phyloP scores from a whole-genome alignment of 306 rosid genomes.

The Corylus heterophylla region DNA sequence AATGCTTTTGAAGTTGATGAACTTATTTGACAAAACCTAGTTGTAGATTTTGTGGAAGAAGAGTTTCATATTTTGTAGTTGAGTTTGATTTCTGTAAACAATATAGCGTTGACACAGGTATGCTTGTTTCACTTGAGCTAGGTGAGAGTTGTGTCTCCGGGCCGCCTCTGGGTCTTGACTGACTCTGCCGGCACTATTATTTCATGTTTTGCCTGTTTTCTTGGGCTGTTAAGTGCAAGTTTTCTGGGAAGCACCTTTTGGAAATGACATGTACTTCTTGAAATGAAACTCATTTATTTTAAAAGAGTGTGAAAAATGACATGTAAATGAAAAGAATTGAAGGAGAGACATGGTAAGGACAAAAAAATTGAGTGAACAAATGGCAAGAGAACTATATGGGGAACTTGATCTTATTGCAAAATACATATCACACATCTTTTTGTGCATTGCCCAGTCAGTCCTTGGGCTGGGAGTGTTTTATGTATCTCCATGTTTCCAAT shows the following conservation, averaged over 20 bases:
- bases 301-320: background rate
- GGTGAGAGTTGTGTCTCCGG: background rate
- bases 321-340: background rate
- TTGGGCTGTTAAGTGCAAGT: background rate
- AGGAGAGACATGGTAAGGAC: background rate
- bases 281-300: background rate
- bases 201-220: background rate
- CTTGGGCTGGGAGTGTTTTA: background rate
- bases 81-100: background rate
- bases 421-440: background rate
- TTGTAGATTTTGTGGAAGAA: background rate
- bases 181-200: background rate
- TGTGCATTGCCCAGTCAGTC: background rate
- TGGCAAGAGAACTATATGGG: background rate
- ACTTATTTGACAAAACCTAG: background rate
- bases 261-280: background rate
- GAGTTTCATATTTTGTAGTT: background rate
- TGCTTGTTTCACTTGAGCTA: background rate
- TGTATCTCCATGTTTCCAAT: background rate
- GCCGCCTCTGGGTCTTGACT: no score
- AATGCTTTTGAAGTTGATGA: background rate
- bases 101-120: background rate
- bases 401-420: background rate
- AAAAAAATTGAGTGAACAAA: background rate
- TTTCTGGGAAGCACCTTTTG: background rate